Conservation (phyloP, 768 basidiomycete species). For the Paxillus rubicundulus region DNA sequence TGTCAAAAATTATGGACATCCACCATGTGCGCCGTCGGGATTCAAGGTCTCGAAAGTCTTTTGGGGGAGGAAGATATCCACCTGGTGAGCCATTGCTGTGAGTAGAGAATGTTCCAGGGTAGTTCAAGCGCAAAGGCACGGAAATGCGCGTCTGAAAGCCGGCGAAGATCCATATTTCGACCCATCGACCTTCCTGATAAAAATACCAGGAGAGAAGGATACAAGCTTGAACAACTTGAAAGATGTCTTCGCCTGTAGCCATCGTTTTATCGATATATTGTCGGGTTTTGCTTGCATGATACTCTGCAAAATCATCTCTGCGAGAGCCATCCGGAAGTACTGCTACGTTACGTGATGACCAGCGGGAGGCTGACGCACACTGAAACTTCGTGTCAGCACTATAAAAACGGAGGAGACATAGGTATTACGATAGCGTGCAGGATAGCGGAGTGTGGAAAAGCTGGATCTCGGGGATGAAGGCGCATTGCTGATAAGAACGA, state of each 20-base stretch:
- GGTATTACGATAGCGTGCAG: slow-evolving; percentile 81
- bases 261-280: slow-evolving; percentile 86
- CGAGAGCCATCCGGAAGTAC: slow-evolving; percentile 71
- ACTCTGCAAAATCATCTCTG: slow-evolving; percentile 84
- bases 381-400: slow-evolving; percentile 27
- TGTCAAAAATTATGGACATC: slow-evolving; percentile 87
- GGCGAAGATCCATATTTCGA: slow-evolving; percentile 90
- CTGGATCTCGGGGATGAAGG: slow-evolving; percentile 74
- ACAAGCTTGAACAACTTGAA: slow-evolving; percentile 84
- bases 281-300: slow-evolving; percentile 83
- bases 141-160: slow-evolving; percentile 82
- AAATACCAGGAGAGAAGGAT: slow-evolving; percentile 88
- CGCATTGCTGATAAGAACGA: slow-evolving; percentile 79
- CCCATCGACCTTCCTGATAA: slow-evolving; percentile 86
- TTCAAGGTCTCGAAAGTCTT: slow-evolving; percentile 72
- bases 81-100: slow-evolving; percentile 67
- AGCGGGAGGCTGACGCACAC: slow-evolving; percentile 83
- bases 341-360: slow-evolving; percentile 69
- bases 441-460: slow-evolving; percentile 87
- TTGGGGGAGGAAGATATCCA: slow-evolving; percentile 79
- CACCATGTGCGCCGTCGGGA: slow-evolving; percentile 83
- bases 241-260: slow-evolving; percentile 86
- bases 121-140: slow-evolving; percentile 78
- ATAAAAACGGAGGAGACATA: slow-evolving; percentile 1
- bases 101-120: slow-evolving; percentile 77